These are phyloP conservation scores for Cordyceps farinosa DNA, from an alignment of 2,329 filamentous ascomycete genomes.

Conservation along the genomic window DNA sequence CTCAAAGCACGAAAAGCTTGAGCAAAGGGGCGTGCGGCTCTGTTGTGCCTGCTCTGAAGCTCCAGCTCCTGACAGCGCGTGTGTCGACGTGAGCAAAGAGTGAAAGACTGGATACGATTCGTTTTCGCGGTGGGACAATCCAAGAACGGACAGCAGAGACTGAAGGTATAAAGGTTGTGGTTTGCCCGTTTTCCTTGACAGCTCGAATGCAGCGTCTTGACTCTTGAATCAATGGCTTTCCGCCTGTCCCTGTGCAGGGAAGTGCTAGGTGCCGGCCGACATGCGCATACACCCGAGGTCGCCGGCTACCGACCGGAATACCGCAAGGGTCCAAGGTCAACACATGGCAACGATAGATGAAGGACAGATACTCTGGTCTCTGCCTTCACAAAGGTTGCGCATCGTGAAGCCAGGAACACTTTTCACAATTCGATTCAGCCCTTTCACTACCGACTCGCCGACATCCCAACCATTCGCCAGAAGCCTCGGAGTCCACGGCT, in stretches of 20 bases:
- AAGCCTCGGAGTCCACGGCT: background rate
- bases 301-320: slow-evolving; percentile 15
- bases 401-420: background rate
- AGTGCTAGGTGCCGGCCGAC: background rate
- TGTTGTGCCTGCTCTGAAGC: background rate
- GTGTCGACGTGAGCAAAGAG: slow-evolving; percentile 10
- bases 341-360: background rate
- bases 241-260: background rate
- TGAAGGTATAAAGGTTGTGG: slow-evolving; percentile 16
- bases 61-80: background rate
- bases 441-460: background rate
- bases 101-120: slow-evolving; percentile 16
- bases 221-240: background rate
- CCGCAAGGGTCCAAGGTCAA: slow-evolving; percentile 8
- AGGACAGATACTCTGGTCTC: background rate
- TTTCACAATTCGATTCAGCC: background rate
- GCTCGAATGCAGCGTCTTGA: background rate
- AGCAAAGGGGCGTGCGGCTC: slow-evolving; percentile 12
- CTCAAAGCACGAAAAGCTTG: background rate
- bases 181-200: slow-evolving; percentile 2
- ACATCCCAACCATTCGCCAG: background rate
- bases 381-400: background rate
- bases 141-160: slow-evolving; percentile 9
- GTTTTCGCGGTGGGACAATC: slow-evolving; percentile 16
- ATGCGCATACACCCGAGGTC: slow-evolving; percentile 11